Evolutionary conservation across 148 eudicot genomes (phyloP), one percentile per base, ranked within the genome.

Genomic region (Vaccinium macrocarpon): DNA sequence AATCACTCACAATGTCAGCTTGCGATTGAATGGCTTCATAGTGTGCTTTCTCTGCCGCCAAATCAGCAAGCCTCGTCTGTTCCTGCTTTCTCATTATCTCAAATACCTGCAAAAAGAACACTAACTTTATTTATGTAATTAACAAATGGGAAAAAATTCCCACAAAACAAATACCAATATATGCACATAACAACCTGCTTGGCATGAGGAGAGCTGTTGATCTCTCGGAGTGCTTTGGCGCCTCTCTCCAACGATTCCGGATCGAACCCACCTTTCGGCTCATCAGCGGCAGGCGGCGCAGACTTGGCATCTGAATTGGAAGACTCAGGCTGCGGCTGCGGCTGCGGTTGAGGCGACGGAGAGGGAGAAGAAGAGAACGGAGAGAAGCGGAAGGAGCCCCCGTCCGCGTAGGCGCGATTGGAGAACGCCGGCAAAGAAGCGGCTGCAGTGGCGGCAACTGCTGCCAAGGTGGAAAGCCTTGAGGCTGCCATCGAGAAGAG

Each of bases 41-140:
- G 81, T 92, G 89, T 13, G 84, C 88, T 77, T 95, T 97, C 88
- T 97, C 98, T 0, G 90, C 94, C 15, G 88, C 96, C 86, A 97
- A 68, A 81, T 97, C 98, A 11, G 93, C 82, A 77, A 91, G 89
- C n/a, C 98, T 91, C 62, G 89, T 88, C 81, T 92, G 87, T 84
- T 97, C 99, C 88, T 95, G 99, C 92, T 90, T 87, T 70, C 97
- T 92, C 98, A 92, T 97, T 8, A 93, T 59, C 25, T 92, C 93
- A 84, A 93, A 92, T 3, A 97, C 93, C 99, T 97, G 84, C 38
- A 77, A 61, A 27, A 73, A 71, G 21, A 48, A 52, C 35, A 50
- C 48, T 25, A 14, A 70, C 50, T 71, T 3, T 35, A 35, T 23
- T 70, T 23, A 76, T 27, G 38, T 12, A 66, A 6, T 25, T 0